A percentile compares a stretch with the other conserved stretches of the same genome.
Conservation (phyloP, 495 filamentous ascomycete species). For the Penicillium diatomitis region DNA sequence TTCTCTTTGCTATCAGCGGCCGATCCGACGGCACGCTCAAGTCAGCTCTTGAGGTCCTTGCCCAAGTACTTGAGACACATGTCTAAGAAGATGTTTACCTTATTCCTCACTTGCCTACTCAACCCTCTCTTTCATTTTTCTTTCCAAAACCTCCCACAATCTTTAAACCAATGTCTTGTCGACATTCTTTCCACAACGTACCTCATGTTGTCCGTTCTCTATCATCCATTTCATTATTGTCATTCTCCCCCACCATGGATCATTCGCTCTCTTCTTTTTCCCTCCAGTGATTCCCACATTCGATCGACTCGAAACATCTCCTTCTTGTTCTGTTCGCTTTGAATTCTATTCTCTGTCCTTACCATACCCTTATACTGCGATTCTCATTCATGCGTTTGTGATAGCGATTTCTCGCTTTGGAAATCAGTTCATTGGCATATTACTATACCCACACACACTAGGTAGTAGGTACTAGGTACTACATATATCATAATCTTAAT, state of each 20-base stretch:
- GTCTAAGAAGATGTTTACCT: slow-evolving; percentile 10
- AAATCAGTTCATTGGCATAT: no score
- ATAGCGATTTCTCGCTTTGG: no score
- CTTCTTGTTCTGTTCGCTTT: not conserved
- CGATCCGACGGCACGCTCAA: slow-evolving; percentile 29
- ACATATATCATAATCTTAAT: slow-evolving; percentile 7
- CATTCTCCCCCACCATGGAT: not conserved
- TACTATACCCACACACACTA: no score
- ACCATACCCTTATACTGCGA: slow-evolving; percentile 23
- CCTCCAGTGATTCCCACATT: slow-evolving; percentile 3
- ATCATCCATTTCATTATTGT: not conserved
- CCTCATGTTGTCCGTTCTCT: not conserved
- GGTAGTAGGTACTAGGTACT: no score
- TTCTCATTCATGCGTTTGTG: slow-evolving; percentile 1
- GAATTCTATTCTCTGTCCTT: slow-evolving; percentile 2
- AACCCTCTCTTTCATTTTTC: slow-evolving; percentile 1
- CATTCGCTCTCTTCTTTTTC: not conserved
- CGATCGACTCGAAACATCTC: slow-evolving; percentile 4
- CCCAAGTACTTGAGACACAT: slow-evolving; percentile 34
- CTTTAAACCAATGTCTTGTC: not conserved
- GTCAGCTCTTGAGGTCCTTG: slow-evolving; percentile 32
- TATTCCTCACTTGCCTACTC: not conserved
- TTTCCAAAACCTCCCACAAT: not conserved
- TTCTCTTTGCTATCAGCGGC: slow-evolving; percentile 32
- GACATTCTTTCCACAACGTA: not conserved